Evolutionary conservation across 1,284 basidiomycete species (phyloP), one percentile per base, ranked within the genome.

Genomic region (Boletus calvinii): DNA sequence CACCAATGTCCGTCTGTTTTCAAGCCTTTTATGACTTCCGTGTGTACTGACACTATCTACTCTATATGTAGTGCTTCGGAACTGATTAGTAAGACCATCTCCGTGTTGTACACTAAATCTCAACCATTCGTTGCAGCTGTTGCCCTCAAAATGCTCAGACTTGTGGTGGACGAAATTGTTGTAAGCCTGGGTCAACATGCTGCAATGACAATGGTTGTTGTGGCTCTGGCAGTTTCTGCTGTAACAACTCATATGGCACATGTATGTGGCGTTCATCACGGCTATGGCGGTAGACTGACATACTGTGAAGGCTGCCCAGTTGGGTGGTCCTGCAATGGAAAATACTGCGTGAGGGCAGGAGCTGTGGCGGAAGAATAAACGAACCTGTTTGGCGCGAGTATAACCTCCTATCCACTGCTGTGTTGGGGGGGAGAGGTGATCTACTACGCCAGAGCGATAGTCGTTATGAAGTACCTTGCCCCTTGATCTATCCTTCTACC

Each of bases 161-260:
- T 2, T 61, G 60, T 15, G 37, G 42, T 15, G 53, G 50, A 7
- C 12, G 17, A 2, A 4, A 6, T 10, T 61, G 60, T 11, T 61
- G 61, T 17, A 0, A 32, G 1, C 0, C 48, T 5, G 55, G 52
- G 24, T 30, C 50, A 12, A 22, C 17, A 4, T 62, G 61, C 37
- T 63, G 61, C 22, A 34, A 1, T 7, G 52, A 18, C 35, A 42
- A 44, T 15, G 26, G 24, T 9, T 62, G 61, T 12, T 64, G 62
- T 15, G 29, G 15, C 11, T 0, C 41, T 7, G 54, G 55, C 42
- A 20, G 2, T 6, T 49, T 52, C 20, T 65, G 62, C n/a, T 63
- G 62, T 12, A 54, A 48, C 24, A 63, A 64, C 26, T 40, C 39
- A 12, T 31, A 45, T 29, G 64, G 62, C 22, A 53, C 45, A 47